These are phyloP conservation scores for Biancaea sappan DNA, from an alignment of 306 rosid genomes.

Conservation along the genomic window DNA sequence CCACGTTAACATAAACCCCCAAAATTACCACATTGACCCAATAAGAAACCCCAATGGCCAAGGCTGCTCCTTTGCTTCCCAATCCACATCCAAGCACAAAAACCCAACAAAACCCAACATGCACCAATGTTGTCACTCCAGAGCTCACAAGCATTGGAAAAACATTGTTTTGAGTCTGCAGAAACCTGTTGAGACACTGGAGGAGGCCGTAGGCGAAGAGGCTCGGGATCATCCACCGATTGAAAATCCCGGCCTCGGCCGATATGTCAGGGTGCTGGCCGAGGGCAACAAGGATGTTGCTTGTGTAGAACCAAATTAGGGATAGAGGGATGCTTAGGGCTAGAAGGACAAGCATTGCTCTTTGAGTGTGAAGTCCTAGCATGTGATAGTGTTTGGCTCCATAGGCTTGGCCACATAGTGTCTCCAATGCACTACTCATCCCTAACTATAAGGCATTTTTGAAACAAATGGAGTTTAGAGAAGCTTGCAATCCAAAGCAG, in stretches of 20 bases:
- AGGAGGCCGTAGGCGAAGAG: conserved; percentile 50
- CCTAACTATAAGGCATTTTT: conserved; percentile 45
- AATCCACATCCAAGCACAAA: conserved; percentile 42
- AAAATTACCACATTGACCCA: conserved; percentile 53
- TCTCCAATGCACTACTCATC: conserved; percentile 67
- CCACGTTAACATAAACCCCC: conserved; percentile 40
- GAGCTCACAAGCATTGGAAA: conserved; percentile 58
- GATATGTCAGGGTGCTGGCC: conserved; percentile 57
- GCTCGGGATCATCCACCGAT: conserved; percentile 52
- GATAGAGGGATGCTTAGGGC: conserved; percentile 47
- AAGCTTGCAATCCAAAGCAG: neutral
- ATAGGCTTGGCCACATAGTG: conserved; percentile 64
- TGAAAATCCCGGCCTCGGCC: conserved; percentile 46
- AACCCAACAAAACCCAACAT: conserved; percentile 52
- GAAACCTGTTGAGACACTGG: conserved; percentile 63
- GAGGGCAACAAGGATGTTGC: conserved; percentile 41
- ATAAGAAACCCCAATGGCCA: conserved; percentile 55
- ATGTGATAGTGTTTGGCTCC: conserved; percentile 57
- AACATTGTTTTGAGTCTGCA: conserved; percentile 62
- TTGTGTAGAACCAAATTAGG: conserved; percentile 46
- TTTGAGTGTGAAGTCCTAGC: conserved; percentile 61
- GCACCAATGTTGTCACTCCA: conserved; percentile 54
- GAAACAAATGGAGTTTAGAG: neutral
- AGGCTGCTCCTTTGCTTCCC: conserved; percentile 58
- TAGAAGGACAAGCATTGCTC: conserved; percentile 53